Base-by-base conservation (phyloP, 2,329 filamentous ascomycete species). In the Monilinia laxa region DNA sequence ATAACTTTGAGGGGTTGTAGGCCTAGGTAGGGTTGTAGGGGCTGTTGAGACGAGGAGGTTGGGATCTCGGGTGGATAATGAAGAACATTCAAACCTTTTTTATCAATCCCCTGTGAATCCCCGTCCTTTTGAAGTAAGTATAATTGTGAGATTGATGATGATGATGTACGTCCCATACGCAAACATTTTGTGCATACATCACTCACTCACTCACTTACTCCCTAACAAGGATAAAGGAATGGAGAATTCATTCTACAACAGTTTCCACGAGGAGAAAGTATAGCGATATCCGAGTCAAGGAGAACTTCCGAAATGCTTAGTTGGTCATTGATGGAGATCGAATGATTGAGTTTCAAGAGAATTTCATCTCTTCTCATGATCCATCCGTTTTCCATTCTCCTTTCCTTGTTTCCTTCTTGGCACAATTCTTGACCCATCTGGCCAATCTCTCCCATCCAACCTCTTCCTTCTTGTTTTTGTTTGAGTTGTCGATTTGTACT, bases 161-260 rank as follows among this genome's bases (percentile, higher is more conserved):
- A 59, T 20, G 31, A 35, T 59, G 57, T 35, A 59, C 14, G 47
- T 59, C 56, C 25, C 56, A 47, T 58, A 58, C 56, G 56, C 56
- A 58, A 20, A 58, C 56, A n/a, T 31, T 58, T 47, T 16, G 31
- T 35, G 31, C 31, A 35, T 35, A 35, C 31, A 35, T 18, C 40
- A n/a, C 16, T 45, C 40, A 3, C 16, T 12, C 16, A 42, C 40
- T 42, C 12, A 14, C 11, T 42, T 7, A 42, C 40, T 14, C 7
- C 16, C 56, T 14, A 49, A 45, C 42, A 59, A 59, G 57, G 42
- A 49, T 35, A 49, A 23, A 23, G 56, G 28, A 35, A 49, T 18
- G 14, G 14, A 18, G 45, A 28, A 6, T 20, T 47, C 20, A 28
- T 31, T 20, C 23, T n/a, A 4, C 31, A 6, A 35, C 11, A 58